Evolutionary conservation across 2,329 filamentous ascomycete genomes (phyloP), one percentile per base, ranked within the genome.

Genomic region (Exophiala sp.): DNA sequence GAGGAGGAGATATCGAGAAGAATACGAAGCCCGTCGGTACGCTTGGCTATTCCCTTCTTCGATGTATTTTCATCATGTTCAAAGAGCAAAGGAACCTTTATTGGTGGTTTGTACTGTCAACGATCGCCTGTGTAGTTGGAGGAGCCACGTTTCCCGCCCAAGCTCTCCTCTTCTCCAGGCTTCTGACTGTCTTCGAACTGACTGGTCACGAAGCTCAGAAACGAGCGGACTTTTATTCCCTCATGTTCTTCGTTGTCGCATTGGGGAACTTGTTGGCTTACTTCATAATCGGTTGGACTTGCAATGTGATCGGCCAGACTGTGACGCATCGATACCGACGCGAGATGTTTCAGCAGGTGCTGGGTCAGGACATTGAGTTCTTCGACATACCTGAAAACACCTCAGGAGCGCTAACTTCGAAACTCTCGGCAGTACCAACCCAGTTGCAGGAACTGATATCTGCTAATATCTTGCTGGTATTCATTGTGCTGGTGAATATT

Each of bases 381-480:
- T 71, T 69, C 49, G 67, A 71, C 54, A 61, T 61, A 5, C 44
- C 61, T 1, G 65, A 66, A 38, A 68, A 69, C 42, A 64, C 63
- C 2, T 63, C 65, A 3, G 68, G 68, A 4, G 62, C 66, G 1
- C 45, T 71, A 12, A 59, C 67, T 44, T 49, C 60, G 50, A 36
- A 65, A 62, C 52, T 70, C 8, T 61, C 66, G 2, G 54, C 63
- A 1, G 44, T 63, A 12, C 64, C 66, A 1, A 61, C 65, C 1
- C 50, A 65, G 20, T 60, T 81, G 1, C 73, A 79, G 47, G 78
- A 81, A 52, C 66, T 82, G 0, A 66, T 81, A 34, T 75, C 75
- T 0, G 72, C 75, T 47, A 82, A 78, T 55, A 51, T 79, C 7
- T 70, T 69, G 1, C 62, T 81, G 2, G 71, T 82, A 10, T 52